These are phyloP conservation scores for Tinospora cordifolia DNA, from an alignment of 164 flowering plant species.

Conservation along the genomic window DNA sequence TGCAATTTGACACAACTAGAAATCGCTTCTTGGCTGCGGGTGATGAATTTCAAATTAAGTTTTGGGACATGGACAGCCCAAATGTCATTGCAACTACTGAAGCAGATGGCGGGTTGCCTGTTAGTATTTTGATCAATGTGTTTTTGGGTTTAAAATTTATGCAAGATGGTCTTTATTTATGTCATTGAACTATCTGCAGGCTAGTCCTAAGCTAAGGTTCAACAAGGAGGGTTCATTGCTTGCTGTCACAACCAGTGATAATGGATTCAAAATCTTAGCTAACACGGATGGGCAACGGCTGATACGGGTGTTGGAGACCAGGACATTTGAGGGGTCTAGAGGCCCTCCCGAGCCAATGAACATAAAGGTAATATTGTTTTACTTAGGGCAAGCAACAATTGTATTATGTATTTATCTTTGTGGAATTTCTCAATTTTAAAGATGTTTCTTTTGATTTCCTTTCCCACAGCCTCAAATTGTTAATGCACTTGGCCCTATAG, in stretches of 20 bases:
- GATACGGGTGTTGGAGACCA: slow-evolving; percentile 36
- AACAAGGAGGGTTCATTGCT: slow-evolving; percentile 51
- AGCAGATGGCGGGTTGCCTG: slow-evolving; percentile 46
- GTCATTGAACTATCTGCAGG: slow-evolving; percentile 24
- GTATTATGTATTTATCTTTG: neutral
- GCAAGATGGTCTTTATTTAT: neutral
- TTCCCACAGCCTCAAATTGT: slow-evolving; percentile 36
- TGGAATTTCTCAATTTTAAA: neutral
- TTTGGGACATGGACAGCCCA: slow-evolving; percentile 47
- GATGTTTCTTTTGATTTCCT: neutral
- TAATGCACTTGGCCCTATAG: slow-evolving; percentile 32
- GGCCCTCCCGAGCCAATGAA: slow-evolving; percentile 36
- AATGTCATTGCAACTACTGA: slow-evolving; percentile 29
- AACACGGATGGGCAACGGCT: slow-evolving; percentile 41
- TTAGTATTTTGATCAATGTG: slow-evolving; percentile 14
- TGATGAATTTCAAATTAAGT: slow-evolving; percentile 40
- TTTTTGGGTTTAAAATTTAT: neutral
- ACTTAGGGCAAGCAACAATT: neutral
- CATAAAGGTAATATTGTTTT: slow-evolving; percentile 28
- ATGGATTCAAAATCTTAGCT: slow-evolving; percentile 49
- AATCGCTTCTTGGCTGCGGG: slow-evolving; percentile 49
- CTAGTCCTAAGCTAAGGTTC: slow-evolving; percentile 43
- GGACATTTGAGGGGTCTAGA: slow-evolving; percentile 36
- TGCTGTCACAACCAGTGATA: slow-evolving; percentile 48
- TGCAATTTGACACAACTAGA: slow-evolving; percentile 47